Base-by-base conservation (phyloP, 495 filamentous ascomycete genomes). In the Penicillium fimorum region DNA sequence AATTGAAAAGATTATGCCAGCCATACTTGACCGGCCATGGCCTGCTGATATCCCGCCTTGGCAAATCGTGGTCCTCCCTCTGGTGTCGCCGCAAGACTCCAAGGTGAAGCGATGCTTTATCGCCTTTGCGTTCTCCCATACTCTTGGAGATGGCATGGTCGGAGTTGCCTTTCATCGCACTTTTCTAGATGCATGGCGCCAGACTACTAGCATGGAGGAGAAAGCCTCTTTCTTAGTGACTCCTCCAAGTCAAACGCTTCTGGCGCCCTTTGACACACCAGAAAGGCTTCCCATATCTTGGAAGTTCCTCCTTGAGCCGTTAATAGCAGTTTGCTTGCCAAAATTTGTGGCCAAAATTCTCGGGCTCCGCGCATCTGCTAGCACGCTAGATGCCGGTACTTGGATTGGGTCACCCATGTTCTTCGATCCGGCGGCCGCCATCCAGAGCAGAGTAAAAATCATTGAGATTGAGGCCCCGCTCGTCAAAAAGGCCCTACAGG, bases 221-320 rank as follows among this genome's bases (percentile, higher is more conserved):
- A 38, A 55, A 15, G 6, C 24, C 0, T 57, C 64, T 44, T 53
- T 47, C 12, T 8, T 56, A 9, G 20, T 64, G 10, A 51, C 22
- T 9, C 53, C 55, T 0, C 45, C 59, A n/a, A 42, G 6, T 17
- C 44, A 15, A 53, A 33, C 49, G 5, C 46, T 67, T 22, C 42
- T 59, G 17, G 38, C 17, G 17, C 58, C 64, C 30, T 67, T 67
- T 18, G 61, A 67, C 53, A 67, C 59, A 37, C 56, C 59, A 8
- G 46, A 56, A n/a, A 44, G 59, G n/a, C 65, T 67, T 20, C 56
- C 65, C 4, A 67, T 67, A 24, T 67, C 65, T 13, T 67, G 59
- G 65, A 54, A 12, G 0, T 67, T 54, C 43, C 59, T 67, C 37
- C 65, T 65, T 0, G 50, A 24, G 32, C 65, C 65, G 0, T 35